Percentiles rank a stretch among this genome's conserved stretches.
Evolutionary conservation across 768 basidiomycete genomes (phyloP).

Genomic region (Termitomyces sp.): DNA sequence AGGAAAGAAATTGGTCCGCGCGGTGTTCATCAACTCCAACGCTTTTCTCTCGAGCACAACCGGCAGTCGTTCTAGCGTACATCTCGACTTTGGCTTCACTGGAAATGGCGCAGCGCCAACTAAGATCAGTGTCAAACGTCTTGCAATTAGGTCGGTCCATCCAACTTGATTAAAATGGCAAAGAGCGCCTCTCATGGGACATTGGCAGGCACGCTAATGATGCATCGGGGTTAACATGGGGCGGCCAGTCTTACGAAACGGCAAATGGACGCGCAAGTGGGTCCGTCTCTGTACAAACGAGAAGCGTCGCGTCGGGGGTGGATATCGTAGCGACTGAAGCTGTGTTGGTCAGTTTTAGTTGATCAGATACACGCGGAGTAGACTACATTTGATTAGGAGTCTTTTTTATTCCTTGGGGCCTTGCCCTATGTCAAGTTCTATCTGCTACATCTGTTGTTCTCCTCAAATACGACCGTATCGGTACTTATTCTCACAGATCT

Average conservation of each 20-base stretch:
- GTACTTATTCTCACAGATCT: not conserved
- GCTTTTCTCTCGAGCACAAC: slow-evolving; percentile 42
- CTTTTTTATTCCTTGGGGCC: not conserved
- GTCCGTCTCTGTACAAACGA: slow-evolving; percentile 25
- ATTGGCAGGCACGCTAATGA: slow-evolving; percentile 46
- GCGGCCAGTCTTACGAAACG: slow-evolving; percentile 58
- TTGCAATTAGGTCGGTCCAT: slow-evolving; percentile 43
- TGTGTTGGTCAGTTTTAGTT: slow-evolving; percentile 32
- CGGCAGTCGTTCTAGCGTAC: slow-evolving; percentile 33
- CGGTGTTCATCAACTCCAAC: slow-evolving; percentile 58
- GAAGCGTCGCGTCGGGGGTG: slow-evolving; percentile 35
- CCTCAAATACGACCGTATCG: not conserved
- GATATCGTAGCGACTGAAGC: slow-evolving; percentile 50
- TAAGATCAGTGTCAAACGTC: slow-evolving; percentile 43
- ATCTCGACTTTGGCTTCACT: slow-evolving; percentile 41
- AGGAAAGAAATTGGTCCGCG: slow-evolving; percentile 37
- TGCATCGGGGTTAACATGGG: slow-evolving; percentile 53
- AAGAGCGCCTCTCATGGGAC: slow-evolving; percentile 1
- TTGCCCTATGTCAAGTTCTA: not conserved
- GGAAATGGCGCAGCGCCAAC: slow-evolving; percentile 24
- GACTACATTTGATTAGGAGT: not conserved
- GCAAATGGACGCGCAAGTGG: slow-evolving; percentile 40
- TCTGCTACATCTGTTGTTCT: not conserved
- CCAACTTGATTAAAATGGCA: not conserved
- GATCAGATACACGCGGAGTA: not conserved